Evolutionary conservation across 2,329 filamentous ascomycete species (phyloP).

Genomic region (Neofusicoccum umdonicola): DNA sequence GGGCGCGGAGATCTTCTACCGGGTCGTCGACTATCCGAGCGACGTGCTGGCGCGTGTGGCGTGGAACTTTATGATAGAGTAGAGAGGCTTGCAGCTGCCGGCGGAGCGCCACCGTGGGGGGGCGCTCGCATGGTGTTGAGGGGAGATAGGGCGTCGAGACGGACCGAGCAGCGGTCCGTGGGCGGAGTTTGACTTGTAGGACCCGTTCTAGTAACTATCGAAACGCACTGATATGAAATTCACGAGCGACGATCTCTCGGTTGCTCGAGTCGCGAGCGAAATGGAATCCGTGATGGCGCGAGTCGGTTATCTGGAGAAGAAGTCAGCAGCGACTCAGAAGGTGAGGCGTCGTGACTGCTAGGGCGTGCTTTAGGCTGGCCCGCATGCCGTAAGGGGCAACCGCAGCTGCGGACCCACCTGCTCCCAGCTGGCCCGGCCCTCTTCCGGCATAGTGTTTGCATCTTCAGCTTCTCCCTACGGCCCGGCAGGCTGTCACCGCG

Average conservation of each 20-base stretch:
- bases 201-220: slow-evolving; percentile 9
- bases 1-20: slow-evolving; percentile 31
- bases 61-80: slow-evolving; percentile 18
- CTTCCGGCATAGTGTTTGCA: background rate
- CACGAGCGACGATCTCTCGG: background rate
- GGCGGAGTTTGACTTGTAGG: background rate
- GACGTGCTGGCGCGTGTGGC: slow-evolving; percentile 14
- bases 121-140: background rate
- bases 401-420: background rate
- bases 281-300: background rate
- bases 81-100: background rate
- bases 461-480: background rate
- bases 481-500: background rate
- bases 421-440: background rate
- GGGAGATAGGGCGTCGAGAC: background rate
- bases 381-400: background rate
- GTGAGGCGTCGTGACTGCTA: background rate
- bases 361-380: background rate
- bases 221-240: slow-evolving; percentile 6
- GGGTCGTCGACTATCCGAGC: slow-evolving; percentile 28
- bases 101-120: too few species aligned
- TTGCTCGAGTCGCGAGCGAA: background rate
- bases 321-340: background rate
- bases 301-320: background rate
- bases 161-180: background rate